Evolutionary conservation across 495 filamentous ascomycete species (phyloP), one percentile per base, ranked within the genome.

Genomic region (Aspergillus mulundensis): DNA sequence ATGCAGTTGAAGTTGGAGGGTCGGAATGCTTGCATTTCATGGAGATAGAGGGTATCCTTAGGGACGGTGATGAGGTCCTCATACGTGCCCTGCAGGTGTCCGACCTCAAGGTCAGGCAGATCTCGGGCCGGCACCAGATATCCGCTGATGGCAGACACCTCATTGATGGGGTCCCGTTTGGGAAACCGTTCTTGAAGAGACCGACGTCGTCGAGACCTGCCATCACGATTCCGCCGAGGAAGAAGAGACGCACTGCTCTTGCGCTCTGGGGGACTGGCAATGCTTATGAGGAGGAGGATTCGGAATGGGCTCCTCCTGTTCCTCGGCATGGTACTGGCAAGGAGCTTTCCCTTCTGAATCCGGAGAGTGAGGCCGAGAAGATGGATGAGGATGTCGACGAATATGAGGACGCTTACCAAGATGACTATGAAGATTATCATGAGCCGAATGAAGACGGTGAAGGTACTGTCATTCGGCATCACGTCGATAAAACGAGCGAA

Each of bases 1-100:
- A 98, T 71, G 84, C 83, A 16, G 91, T 96, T 25, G 88, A 95
- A 67, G 77, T 97, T 4, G 76, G 73, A 3, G 89, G 84, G 39
- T 97, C 87, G 54, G 94, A 98, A 65, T 95, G 89, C 64, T 68
- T 97, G 48, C 94, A 98, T 77, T 98, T 90, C 61, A 84, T 89
- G 63, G 76, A 81, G 38, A 78, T 96, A 5, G 76, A 77, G 3
- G 79, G 76, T 11, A 71, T 95, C 21, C 76, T 97, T 43, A 84
- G 87, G 43, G 87, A 94, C 41, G 91, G 90, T 20, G 95, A 97
- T 64, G 82, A 90, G 65, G 83, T 98, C 57, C 77, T 87, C 24
- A 94, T 97, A 59, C 88, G 92, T 16, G 86, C 93, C 8, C 77
- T 97, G 21, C 79, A 87, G 56, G 82, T 84, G 18, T 77, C 81